Evolutionary conservation across 306 rosid species (phyloP).

Genomic region (Oxytropis ochrocephala): DNA sequence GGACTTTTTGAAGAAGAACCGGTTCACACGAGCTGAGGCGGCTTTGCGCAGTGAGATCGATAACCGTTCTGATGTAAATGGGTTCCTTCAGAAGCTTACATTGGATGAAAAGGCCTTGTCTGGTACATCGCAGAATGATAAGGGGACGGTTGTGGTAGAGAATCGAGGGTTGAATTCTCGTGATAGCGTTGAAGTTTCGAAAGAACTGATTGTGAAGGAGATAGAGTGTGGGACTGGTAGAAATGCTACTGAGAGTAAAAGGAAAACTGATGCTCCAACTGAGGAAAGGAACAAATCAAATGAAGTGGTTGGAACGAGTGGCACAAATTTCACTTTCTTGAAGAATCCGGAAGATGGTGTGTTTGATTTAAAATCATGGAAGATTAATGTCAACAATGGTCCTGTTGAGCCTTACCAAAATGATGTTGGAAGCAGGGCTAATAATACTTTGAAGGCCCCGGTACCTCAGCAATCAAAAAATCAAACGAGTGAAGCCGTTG

Average conservation of each 20-base stretch:
- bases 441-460: conserved; percentile 31
- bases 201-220: conserved; percentile 88
- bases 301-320: conserved; percentile 57
- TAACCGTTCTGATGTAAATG: conserved; percentile 61
- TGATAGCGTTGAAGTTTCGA: conserved; percentile 50
- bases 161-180: conserved; percentile 34
- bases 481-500: conserved; percentile 36
- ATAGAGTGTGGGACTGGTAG: conserved; percentile 78
- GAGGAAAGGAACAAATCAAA: conserved; percentile 54
- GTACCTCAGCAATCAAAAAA: conserved; percentile 37
- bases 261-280: conserved; percentile 46
- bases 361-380: conserved; percentile 73
- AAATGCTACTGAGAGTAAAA: conserved; percentile 57
- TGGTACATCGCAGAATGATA: conserved; percentile 34
- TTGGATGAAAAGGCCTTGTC: conserved; percentile 56
- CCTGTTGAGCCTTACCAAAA: conserved; percentile 37
- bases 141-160: conserved; percentile 52
- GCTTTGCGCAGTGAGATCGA: conserved; percentile 79
- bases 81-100: conserved; percentile 61
- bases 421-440: conserved; percentile 35
- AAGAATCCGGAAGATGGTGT: conserved; percentile 59
- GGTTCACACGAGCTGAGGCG: conserved; percentile 83
- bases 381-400: conserved; percentile 59
- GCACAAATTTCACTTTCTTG: conserved; percentile 52
- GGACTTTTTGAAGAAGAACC: conserved; percentile 75